Conservation (phyloP, 768 basidiomycete species). For the Sistotremastrum suecicum region DNA sequence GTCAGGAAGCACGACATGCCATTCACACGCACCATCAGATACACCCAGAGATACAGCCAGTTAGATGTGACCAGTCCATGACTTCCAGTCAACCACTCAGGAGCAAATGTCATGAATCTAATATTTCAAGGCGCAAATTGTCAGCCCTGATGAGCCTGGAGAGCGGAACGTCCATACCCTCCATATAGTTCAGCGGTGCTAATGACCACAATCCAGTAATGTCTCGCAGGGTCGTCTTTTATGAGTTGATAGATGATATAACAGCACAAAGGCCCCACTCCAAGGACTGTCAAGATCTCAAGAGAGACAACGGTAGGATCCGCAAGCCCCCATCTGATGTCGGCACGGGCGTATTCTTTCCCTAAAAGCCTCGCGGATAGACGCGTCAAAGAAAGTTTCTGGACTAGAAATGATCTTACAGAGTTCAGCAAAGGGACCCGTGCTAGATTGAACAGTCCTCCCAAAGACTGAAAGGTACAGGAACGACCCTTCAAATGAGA, state of each 20-base stretch:
- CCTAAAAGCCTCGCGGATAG: slow-evolving; percentile 19
- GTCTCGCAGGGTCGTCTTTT: slow-evolving; percentile 43
- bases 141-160: neutral
- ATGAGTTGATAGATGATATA: slow-evolving; percentile 56
- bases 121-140: neutral
- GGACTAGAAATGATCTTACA: slow-evolving; percentile 33
- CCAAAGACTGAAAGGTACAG: slow-evolving; percentile 67
- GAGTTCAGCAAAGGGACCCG: slow-evolving; percentile 56
- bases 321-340: slow-evolving; percentile 67
- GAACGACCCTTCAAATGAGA: slow-evolving; percentile 68
- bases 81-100: slow-evolving; percentile 71
- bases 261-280: slow-evolving; percentile 57
- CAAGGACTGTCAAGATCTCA: slow-evolving; percentile 69
- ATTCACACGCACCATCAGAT: slow-evolving; percentile 51
- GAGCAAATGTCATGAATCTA: slow-evolving; percentile 82
- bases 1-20: neutral
- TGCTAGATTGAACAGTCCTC: slow-evolving; percentile 51
- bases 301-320: slow-evolving; percentile 74
- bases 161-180: slow-evolving; percentile 29
- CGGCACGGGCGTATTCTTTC: slow-evolving; percentile 71
- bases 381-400: neutral
- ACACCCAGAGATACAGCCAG: slow-evolving; percentile 61
- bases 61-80: slow-evolving; percentile 61
- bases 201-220: slow-evolving; percentile 68
- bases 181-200: slow-evolving; percentile 70